Base-by-base conservation (phyloP, 2,329 filamentous ascomycete species). In the Macrophomina tecta region DNA sequence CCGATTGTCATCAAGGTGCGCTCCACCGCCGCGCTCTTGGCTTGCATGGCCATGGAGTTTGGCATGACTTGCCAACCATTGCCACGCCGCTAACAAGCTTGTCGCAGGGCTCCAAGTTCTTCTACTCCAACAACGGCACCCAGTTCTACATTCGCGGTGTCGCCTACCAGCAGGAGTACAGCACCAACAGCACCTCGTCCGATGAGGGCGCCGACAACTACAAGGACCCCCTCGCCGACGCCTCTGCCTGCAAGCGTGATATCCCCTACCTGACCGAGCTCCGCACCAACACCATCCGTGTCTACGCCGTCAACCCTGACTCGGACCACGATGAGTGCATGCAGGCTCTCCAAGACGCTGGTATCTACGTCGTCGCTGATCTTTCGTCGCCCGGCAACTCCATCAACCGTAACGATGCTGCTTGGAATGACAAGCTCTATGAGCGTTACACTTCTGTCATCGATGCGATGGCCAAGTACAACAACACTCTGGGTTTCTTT, bases 401-500 rank as follows among this genome's bases (percentile, higher is more conserved):
- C 64, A 97, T 99, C 85, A 90, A 94, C 84, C 92, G 94, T 72
- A 86, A 92, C 76, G 80, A 85, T 71, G 91, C 94, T 18, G 75
- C 84, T 69, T 99, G 95, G 95, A 89, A 93, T 77, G 86, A 89
- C 64, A 86, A 86, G 12, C 86, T 97, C 58, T 97, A 89, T 82
- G 78, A 84, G 42, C 92, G 93, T 70, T 99, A 98, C 85, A 91
- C 89, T 67, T 82, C 82, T 38, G 95, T 99, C 69, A 83, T 99
- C 68, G 94, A 98, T 77, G 85, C 87, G 69, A 84, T 99, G 74
- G 84, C 86, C 73, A 85, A 91, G 77, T 98, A 97, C 86, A 86
- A 87, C 80, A 99, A 99, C 82, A 90, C 92, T 62, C 89, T 99
- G 70, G 95, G 95, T 74, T 99, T 98, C 90, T 98, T 99, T 79